Percentiles rank a stretch among this genome's conserved stretches.
These are phyloP conservation scores for Mariannaea elegans DNA, from an alignment of 2,329 filamentous ascomycete species.

Conservation along the genomic window DNA sequence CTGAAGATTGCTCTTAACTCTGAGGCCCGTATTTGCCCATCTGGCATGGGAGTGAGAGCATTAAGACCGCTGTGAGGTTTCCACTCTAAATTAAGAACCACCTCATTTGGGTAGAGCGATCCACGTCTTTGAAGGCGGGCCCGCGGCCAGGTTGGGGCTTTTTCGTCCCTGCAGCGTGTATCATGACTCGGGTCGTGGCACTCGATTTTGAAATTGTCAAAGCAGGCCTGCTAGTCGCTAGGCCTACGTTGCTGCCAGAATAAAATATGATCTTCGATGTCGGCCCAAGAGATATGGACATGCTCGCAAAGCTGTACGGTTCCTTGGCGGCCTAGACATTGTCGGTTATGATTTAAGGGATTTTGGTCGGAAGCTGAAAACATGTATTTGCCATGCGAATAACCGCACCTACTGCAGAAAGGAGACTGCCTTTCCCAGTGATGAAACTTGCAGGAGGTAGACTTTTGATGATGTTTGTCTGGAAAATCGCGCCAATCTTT, in stretches of 20 bases:
- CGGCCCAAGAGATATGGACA: not conserved
- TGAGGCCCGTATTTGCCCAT: not conserved
- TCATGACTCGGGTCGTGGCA: not conserved
- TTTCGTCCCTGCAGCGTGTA: not conserved
- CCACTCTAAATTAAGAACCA: not conserved
- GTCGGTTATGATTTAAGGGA: not conserved
- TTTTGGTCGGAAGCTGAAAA: not conserved
- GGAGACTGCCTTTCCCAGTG: too few species aligned
- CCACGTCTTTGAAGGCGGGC: not conserved
- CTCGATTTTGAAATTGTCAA: not conserved
- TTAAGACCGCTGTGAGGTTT: not conserved
- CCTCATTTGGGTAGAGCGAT: not conserved
- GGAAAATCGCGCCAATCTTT: too few species aligned
- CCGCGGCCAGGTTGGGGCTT: not conserved
- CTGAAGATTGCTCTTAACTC: not conserved
- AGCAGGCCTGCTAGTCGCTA: not conserved
- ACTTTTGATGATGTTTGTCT: too few species aligned
- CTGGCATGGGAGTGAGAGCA: not conserved
- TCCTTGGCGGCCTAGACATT: not conserved
- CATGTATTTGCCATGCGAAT: too few species aligned
- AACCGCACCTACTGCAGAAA: too few species aligned
- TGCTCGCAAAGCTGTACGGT: not conserved
- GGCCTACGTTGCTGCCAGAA: not conserved
- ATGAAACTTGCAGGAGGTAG: too few species aligned
- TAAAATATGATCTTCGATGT: not conserved